Conservation (phyloP, 1,284 basidiomycete species). For the Singerocomus inundabilis region DNA sequence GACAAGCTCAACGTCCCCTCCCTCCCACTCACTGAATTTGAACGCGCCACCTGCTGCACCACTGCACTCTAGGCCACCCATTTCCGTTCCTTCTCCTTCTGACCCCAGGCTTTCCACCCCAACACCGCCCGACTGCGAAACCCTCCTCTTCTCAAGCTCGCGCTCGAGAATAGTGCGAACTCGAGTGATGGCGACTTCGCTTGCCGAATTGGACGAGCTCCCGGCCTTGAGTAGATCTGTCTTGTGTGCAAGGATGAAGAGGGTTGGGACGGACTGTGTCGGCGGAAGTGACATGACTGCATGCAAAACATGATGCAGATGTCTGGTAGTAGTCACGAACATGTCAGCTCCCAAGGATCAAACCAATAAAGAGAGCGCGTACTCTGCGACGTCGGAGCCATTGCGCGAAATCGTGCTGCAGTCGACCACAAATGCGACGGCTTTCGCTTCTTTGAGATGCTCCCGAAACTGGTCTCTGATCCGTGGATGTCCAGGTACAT, state of each 20-base stretch:
- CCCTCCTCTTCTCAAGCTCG: constrained; percentile 72
- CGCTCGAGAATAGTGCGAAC: constrained; percentile 75
- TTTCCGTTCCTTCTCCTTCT: constrained; percentile 54
- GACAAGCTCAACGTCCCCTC: constrained; percentile 65
- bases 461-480: constrained; percentile 70
- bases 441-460: constrained; percentile 56
- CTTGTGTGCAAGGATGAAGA: constrained; percentile 74
- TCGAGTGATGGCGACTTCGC: constrained; percentile 60
- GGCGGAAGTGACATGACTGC: constrained; percentile 70
- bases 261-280: constrained; percentile 54
- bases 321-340: constrained; percentile 40
- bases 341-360: background rate
- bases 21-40: constrained; percentile 76
- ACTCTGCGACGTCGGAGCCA: constrained; percentile 74
- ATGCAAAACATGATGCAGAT: constrained; percentile 68
- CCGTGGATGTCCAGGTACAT: constrained; percentile 77
- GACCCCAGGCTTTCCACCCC: constrained; percentile 69
- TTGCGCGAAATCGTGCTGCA: constrained; percentile 72
- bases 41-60: constrained; percentile 49
- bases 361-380: constrained; percentile 31
- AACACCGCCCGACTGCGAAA: constrained; percentile 59
- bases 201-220: constrained; percentile 40
- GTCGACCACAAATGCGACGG: constrained; percentile 73
- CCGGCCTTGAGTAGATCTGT: constrained; percentile 62
- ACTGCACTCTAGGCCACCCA: constrained; percentile 64